A percentile compares a stretch with the other conserved stretches of the same genome.
Conservation (phyloP, 805 yeast genomes). For the Nakazawaea anatomiae region DNA sequence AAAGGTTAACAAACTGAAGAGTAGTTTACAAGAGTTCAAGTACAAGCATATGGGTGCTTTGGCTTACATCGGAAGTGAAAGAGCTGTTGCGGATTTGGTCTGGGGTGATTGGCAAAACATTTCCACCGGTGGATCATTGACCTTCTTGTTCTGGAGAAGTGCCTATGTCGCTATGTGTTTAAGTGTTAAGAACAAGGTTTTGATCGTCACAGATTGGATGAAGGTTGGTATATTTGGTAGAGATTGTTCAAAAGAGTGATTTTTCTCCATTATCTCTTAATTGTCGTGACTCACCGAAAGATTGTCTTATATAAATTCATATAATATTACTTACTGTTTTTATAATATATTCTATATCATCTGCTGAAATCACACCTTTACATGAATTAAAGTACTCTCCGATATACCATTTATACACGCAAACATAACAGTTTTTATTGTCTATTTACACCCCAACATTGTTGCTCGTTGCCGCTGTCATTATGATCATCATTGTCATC, state of each 20-base stretch:
- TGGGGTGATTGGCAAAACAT: conserved; percentile 76
- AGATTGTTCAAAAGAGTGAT: conserved; percentile 75
- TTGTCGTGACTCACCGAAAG: too few relatives aligned
- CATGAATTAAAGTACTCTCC: background rate
- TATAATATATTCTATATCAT: too few relatives aligned
- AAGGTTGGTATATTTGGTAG: conserved; percentile 88
- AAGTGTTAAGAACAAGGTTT: conserved; percentile 80
- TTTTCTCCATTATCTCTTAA: background rate
- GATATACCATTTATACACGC: background rate
- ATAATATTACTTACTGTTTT: too few relatives aligned
- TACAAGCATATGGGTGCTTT: conserved; percentile 89
- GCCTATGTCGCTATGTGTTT: conserved; percentile 92
- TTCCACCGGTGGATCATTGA: conserved; percentile 77
- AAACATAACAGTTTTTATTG: background rate
- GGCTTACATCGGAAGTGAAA: conserved; percentile 90
- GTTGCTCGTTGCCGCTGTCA: too few relatives aligned
- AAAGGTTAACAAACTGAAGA: conserved; percentile 35
- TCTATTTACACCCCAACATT: background rate
- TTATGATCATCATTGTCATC: background rate
- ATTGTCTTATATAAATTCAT: too few relatives aligned
- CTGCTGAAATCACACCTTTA: too few relatives aligned
- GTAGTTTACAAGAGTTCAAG: conserved; percentile 53
- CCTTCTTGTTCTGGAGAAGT: conserved; percentile 91
- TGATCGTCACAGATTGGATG: conserved; percentile 84
- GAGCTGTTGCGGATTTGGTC: conserved; percentile 88